These are phyloP conservation scores for Tuber calosporum DNA, from an alignment of 495 filamentous ascomycete species.

Conservation along the genomic window DNA sequence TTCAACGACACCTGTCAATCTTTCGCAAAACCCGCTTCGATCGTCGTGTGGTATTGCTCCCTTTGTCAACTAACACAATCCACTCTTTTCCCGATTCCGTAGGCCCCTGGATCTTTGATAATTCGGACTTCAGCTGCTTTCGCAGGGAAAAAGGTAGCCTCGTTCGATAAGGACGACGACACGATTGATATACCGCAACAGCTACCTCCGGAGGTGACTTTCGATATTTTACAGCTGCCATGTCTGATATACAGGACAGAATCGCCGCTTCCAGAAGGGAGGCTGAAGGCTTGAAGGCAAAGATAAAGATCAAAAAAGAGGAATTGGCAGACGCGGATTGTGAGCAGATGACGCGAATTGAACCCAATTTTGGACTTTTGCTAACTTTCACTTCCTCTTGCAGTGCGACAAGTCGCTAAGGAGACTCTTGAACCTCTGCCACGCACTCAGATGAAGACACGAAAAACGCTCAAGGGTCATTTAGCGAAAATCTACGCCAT, in stretches of 20 bases:
- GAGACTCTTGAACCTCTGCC: slow-evolving; percentile 83
- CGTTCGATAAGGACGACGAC: slow-evolving; percentile 27
- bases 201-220: slow-evolving; percentile 5
- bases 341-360: slow-evolving; percentile 44
- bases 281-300: slow-evolving; percentile 94
- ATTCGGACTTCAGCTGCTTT: slow-evolving; percentile 13
- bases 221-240: slow-evolving; percentile 13
- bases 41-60: slow-evolving; percentile 30
- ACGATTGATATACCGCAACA: slow-evolving; percentile 17
- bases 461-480: slow-evolving; percentile 92
- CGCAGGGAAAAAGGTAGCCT: slow-evolving; percentile 13
- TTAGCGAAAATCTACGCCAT: slow-evolving; percentile 99
- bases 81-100: slow-evolving; percentile 29
- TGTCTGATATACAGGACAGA: slow-evolving; percentile 64
- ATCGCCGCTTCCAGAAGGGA: slow-evolving; percentile 96
- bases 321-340: slow-evolving; percentile 94
- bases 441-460: slow-evolving; percentile 89
- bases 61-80: slow-evolving; percentile 26
- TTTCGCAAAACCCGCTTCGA: slow-evolving; percentile 33
- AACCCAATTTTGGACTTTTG: slow-evolving; percentile 9
- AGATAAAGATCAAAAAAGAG: slow-evolving; percentile 99
- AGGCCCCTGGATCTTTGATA: slow-evolving; percentile 29
- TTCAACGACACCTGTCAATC: slow-evolving; percentile 38
- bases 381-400: slow-evolving; percentile 33
- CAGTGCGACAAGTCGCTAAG: slow-evolving; percentile 86